phyloP scores from a whole-genome alignment of 23 red algal species.

The Gracilaria vermiculophylla region DNA sequence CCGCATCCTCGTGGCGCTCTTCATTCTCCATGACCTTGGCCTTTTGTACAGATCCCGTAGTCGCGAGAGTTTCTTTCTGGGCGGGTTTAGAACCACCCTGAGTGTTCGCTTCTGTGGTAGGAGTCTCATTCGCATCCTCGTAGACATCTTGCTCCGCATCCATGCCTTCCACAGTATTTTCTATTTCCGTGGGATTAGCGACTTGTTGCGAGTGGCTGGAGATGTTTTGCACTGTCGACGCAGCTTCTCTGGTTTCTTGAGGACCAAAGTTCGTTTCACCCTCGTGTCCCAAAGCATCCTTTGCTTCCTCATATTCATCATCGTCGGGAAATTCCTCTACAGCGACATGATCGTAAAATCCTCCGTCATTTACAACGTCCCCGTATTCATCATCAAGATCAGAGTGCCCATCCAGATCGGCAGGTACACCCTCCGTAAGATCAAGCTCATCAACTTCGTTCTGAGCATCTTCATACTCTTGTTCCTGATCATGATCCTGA shows the following conservation, averaged over 20 bases:
- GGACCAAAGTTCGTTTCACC: too few relatives aligned
- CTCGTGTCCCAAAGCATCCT: not conserved
- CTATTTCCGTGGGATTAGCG: too few relatives aligned
- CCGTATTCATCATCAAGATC: slow-evolving; percentile 5
- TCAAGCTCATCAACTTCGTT: not conserved
- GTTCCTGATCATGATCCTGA: not conserved
- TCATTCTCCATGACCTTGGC: too few relatives aligned
- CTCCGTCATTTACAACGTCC: not conserved
- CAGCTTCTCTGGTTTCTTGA: too few relatives aligned
- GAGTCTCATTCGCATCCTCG: not conserved
- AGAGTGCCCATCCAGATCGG: slow-evolving; percentile 1
- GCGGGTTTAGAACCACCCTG: not conserved
- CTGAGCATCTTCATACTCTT: not conserved
- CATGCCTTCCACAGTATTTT: too few relatives aligned
- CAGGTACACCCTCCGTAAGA: not conserved
- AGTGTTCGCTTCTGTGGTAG: not conserved
- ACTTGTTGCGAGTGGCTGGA: too few relatives aligned
- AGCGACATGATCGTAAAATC: not conserved
- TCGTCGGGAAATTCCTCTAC: slow-evolving; percentile 1
- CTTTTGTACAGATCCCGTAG: too few relatives aligned
- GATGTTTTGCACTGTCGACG: too few relatives aligned
- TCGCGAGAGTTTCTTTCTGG: not conserved
- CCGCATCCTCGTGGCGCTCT: too few relatives aligned
- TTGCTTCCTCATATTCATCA: not conserved
- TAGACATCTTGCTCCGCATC: not conserved